A percentile compares a stretch with the other conserved stretches of the same genome.
Evolutionary conservation across 495 filamentous ascomycete species (phyloP).

Genomic region (Penicillium bovifimosum): DNA sequence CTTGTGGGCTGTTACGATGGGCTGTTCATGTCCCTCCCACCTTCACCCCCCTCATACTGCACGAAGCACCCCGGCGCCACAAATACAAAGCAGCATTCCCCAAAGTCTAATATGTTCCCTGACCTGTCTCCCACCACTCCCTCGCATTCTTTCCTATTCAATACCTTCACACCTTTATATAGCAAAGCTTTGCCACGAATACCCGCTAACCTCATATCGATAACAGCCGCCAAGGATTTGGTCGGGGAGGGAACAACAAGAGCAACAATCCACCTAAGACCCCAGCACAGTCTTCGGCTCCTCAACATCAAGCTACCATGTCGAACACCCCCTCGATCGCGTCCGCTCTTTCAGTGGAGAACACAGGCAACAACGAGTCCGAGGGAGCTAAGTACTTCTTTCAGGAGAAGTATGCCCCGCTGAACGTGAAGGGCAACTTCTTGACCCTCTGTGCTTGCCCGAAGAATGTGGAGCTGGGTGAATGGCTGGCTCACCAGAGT

Average conservation of each 20-base stretch:
- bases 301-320: constrained; percentile 37
- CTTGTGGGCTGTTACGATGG: not conserved
- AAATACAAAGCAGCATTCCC: constrained; percentile 21
- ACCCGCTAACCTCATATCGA: constrained; percentile 43
- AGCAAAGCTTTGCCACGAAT: constrained; percentile 23
- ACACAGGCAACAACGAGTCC: constrained; percentile 45
- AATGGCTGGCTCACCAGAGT: constrained; percentile 96
- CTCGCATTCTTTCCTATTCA: not conserved
- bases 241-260: constrained; percentile 49
- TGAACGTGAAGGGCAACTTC: constrained; percentile 94
- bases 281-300: constrained; percentile 43
- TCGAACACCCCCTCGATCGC: constrained; percentile 55
- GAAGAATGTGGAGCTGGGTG: constrained; percentile 80
- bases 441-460: constrained; percentile 89
- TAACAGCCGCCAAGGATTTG: constrained; percentile 47
- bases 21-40: constrained; percentile 7
- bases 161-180: not conserved
- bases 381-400: constrained; percentile 65
- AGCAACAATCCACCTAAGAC: constrained; percentile 45
- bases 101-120: constrained; percentile 10
- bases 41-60: constrained; percentile 21
- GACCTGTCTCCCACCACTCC: not conserved
- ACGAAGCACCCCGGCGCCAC: constrained; percentile 17
- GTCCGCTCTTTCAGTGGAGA: constrained; percentile 48
- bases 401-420: constrained; percentile 71